Percentiles rank a stretch among this genome's conserved stretches.
Conservation (phyloP, 192 early-diverging fungal species). For the Umbelopsis isabellina region DNA sequence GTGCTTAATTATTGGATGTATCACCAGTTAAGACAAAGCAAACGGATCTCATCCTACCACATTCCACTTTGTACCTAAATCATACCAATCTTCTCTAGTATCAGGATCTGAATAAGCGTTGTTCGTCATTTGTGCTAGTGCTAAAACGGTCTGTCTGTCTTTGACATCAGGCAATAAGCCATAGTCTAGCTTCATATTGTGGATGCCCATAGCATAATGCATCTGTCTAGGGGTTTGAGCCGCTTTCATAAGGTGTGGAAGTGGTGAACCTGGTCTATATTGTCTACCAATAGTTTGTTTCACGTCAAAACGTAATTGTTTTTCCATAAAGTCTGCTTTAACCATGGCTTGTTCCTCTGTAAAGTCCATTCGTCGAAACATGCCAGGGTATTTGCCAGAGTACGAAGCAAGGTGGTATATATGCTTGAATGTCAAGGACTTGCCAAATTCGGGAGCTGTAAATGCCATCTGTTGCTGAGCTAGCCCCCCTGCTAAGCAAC, state of each 20-base stretch:
- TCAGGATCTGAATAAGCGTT: constrained; percentile 80
- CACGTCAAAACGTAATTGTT: neutral
- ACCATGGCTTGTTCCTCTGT: neutral
- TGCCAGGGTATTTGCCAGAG: constrained; percentile 28
- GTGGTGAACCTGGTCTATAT: neutral
- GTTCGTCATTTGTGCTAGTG: constrained; percentile 79
- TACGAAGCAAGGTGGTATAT: constrained; percentile 40
- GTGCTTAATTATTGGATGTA: neutral
- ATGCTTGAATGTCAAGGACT: constrained; percentile 24
- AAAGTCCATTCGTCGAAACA: constrained; percentile 33
- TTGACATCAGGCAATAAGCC: constrained; percentile 67
- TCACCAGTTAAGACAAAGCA: neutral
- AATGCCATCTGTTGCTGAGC: constrained; percentile 8
- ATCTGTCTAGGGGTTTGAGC: constrained; percentile 11
- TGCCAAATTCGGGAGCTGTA: neutral
- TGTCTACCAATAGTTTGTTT: neutral
- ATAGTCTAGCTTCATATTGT: constrained; percentile 17
- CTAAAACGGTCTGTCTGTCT: constrained; percentile 71
- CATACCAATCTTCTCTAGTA: constrained; percentile 64
- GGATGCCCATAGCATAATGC: constrained; percentile 8
- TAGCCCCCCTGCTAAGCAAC: neutral
- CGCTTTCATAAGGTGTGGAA: constrained; percentile 11
- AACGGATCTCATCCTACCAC: constrained; percentile 41
- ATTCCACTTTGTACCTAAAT: constrained; percentile 66
- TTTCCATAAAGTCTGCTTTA: neutral